Conservation (phyloP, 1,284 basidiomycete genomes). For the Apiotrichum domesticum region DNA sequence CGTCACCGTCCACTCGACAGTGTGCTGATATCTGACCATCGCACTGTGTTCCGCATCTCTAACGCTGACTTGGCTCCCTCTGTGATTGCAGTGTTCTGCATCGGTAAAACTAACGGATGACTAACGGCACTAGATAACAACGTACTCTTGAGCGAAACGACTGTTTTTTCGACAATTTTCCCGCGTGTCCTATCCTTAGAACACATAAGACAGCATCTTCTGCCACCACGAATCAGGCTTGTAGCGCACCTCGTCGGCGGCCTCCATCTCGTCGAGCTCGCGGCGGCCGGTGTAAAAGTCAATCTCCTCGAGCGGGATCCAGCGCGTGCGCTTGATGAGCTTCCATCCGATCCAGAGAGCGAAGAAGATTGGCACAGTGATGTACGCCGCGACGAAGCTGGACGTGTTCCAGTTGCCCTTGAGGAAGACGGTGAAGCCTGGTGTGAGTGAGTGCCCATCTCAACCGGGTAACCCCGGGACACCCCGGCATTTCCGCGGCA, state of each 20-base stretch:
- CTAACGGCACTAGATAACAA: too few relatives aligned
- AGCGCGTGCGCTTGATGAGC: slow-evolving; percentile 53
- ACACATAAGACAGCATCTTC: slow-evolving; percentile 25
- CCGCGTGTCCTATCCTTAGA: slow-evolving; percentile 15
- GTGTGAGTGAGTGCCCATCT: slow-evolving; percentile 45
- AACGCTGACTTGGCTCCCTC: too few relatives aligned
- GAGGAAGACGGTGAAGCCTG: slow-evolving; percentile 55
- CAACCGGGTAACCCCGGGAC: too few relatives aligned
- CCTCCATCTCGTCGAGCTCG: slow-evolving; percentile 57
- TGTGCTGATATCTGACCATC: too few relatives aligned
- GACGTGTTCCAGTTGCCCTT: slow-evolving; percentile 53
- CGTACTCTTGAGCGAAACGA: too few relatives aligned
- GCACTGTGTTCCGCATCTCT: too few relatives aligned
- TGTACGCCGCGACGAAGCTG: slow-evolving; percentile 46
- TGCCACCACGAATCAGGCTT: slow-evolving; percentile 20
- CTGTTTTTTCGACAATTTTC: too few relatives aligned
- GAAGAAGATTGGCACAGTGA: slow-evolving; percentile 39
- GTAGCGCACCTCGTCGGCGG: slow-evolving; percentile 28
- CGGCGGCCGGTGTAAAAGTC: slow-evolving; percentile 61
- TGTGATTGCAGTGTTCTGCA: too few relatives aligned
- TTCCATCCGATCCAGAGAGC: slow-evolving; percentile 57
- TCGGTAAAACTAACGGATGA: too few relatives aligned
- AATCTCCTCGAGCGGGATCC: slow-evolving; percentile 55
- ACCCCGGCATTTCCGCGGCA: too few relatives aligned
- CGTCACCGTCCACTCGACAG: too few relatives aligned